These are phyloP conservation scores for Aspergillus hancockii DNA, from an alignment of 495 filamentous ascomycete species.

Conservation along the genomic window DNA sequence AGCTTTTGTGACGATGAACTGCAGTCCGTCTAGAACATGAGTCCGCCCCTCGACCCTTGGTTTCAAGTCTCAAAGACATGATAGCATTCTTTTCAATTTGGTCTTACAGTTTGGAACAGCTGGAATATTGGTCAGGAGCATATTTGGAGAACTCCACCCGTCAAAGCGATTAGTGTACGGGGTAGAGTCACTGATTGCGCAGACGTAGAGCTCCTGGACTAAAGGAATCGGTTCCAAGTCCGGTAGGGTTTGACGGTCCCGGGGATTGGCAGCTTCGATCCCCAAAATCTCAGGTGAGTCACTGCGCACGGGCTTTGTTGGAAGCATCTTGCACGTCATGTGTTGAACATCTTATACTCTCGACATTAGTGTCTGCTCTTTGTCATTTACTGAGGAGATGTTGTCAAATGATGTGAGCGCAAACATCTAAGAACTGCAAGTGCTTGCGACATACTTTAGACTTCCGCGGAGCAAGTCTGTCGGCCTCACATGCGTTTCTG, in stretches of 20 bases:
- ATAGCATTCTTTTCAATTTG: constrained; percentile 11
- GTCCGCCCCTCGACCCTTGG: constrained; percentile 7
- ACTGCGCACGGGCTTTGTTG: constrained; percentile 11
- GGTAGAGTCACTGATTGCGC: constrained; percentile 1
- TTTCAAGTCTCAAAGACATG: constrained; percentile 6
- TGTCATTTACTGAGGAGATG: neutral
- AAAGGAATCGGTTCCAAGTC: neutral
- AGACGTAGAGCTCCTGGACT: constrained; percentile 1
- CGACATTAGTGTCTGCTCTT: neutral
- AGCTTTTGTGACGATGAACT: neutral
- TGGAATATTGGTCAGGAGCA: neutral
- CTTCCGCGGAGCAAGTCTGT: neutral
- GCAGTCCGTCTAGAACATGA: constrained; percentile 16
- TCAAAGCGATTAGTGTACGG: neutral
- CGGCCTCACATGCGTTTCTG: neutral
- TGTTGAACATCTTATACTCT: constrained; percentile 1
- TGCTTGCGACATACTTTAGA: neutral
- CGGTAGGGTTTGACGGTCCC: constrained; percentile 7
- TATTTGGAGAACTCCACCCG: neutral
- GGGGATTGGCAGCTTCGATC: constrained; percentile 1
- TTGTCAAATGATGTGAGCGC: constrained; percentile 13
- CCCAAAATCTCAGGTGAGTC: constrained; percentile 8
- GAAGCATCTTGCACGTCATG: constrained; percentile 10
- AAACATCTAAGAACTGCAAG: neutral
- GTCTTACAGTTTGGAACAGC: neutral